phyloP scores from a whole-genome alignment of 495 filamentous ascomycete genomes.

The Beverwykella pulmonaria region DNA sequence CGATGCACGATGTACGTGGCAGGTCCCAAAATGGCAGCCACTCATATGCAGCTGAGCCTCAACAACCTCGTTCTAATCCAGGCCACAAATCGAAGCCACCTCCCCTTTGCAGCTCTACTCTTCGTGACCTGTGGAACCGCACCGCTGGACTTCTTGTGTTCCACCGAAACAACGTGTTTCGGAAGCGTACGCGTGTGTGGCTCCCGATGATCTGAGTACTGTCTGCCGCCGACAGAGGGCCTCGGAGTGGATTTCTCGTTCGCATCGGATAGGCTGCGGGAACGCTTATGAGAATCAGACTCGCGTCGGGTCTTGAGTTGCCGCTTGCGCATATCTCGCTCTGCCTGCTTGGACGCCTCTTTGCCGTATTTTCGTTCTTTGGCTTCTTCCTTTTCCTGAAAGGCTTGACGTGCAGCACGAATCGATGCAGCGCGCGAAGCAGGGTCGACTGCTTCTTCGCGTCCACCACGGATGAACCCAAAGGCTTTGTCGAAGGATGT shows the following conservation, averaged over 20 bases:
- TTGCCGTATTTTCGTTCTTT: conserved; percentile 60
- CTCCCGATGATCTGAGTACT: conserved; percentile 36
- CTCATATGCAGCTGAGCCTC: conserved; percentile 25
- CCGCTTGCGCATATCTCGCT: conserved; percentile 39
- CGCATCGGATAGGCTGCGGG: conserved; percentile 19
- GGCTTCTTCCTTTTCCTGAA: conserved; percentile 61
- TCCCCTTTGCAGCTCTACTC: conserved; percentile 35
- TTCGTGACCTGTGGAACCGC: conserved; percentile 24
- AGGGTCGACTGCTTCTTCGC: conserved; percentile 55
- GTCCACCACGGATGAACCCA: conserved; percentile 50
- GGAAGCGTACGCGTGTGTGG: conserved; percentile 32
- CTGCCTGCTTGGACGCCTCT: conserved; percentile 56
- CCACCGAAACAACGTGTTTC: conserved; percentile 17
- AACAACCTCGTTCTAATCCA: conserved; percentile 44
- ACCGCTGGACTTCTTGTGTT: conserved; percentile 20
- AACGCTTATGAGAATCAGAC: conserved; percentile 24
- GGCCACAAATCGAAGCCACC: conserved; percentile 41
- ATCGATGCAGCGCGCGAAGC: conserved; percentile 57
- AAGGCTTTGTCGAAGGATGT: conserved; percentile 62
- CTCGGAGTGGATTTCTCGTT: conserved; percentile 28
- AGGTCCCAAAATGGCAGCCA: background rate
- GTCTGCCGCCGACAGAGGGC: conserved; percentile 30
- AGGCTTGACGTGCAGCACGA: conserved; percentile 57
- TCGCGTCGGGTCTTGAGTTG: conserved; percentile 36
- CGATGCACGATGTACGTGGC: conserved; percentile 18